Evolutionary conservation across 176 grass and related monocot species (phyloP).

Genomic region (Cenchrus purpureus): DNA sequence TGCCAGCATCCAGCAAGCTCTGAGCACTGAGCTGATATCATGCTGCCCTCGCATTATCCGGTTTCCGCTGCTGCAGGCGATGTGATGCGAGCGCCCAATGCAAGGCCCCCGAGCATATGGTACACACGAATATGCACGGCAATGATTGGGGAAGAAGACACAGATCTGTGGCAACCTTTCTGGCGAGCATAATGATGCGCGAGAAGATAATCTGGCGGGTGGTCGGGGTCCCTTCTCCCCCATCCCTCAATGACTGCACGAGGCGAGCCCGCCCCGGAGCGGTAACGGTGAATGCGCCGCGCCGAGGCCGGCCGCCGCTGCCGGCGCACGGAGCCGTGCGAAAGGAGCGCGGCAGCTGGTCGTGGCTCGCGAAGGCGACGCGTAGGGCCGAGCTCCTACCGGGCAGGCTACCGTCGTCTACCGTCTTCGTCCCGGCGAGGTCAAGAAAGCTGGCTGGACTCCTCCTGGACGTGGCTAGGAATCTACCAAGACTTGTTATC

Average conservation of each 20-base stretch:
- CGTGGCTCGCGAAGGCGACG: conserved; percentile 51
- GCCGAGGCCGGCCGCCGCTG: conserved; percentile 49
- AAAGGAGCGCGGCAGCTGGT: conserved; percentile 28
- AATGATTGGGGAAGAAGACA: conserved; percentile 72
- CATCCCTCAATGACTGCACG: conserved; percentile 50
- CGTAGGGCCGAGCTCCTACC: conserved; percentile 27
- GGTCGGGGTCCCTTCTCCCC: conserved; percentile 59
- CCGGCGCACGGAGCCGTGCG: conserved; percentile 45
- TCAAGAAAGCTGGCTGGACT: conserved; percentile 35
- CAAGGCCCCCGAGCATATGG: conserved; percentile 21
- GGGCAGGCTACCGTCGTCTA: conserved; percentile 1
- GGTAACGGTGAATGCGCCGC: conserved; percentile 47
- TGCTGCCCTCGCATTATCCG: conserved; percentile 27
- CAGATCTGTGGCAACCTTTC: conserved; percentile 71
- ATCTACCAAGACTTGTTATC: conserved; percentile 61
- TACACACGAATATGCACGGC: conserved; percentile 54
- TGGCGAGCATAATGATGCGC: conserved; percentile 69
- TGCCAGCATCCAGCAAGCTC: conserved; percentile 38
- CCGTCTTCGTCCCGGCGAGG: conserved; percentile 29
- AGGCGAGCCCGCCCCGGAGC: conserved; percentile 5
- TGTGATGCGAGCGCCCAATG: neutral
- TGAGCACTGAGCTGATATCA: conserved; percentile 30
- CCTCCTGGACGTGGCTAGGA: conserved; percentile 37
- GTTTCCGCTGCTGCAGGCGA: conserved; percentile 38
- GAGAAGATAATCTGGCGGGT: conserved; percentile 54